phyloP scores from a whole-genome alignment of 352 stramenopile species.

The Phytophthora tentaculata region DNA sequence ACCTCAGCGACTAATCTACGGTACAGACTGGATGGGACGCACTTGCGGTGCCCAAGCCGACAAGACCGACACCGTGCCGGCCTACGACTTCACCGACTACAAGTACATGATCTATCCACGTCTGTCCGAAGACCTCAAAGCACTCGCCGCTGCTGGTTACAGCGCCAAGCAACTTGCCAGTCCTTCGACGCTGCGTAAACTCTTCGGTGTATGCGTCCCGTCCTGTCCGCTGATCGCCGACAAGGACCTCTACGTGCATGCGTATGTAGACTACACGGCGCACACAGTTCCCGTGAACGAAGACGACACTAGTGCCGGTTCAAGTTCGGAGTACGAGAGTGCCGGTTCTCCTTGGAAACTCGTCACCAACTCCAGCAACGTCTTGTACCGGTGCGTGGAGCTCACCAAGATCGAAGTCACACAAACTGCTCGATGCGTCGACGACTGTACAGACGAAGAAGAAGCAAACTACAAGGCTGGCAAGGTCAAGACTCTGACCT shows the following conservation, averaged over 20 bases:
- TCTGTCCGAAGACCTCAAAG: conserved; percentile 62
- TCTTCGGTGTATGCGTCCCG: conserved; percentile 57
- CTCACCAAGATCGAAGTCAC: conserved; percentile 57
- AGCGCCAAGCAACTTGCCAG: conserved; percentile 24
- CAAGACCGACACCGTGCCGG: conserved; percentile 47
- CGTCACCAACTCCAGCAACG: conserved; percentile 64
- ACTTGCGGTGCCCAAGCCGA: conserved; percentile 65
- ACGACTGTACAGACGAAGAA: conserved; percentile 66
- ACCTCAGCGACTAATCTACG: conserved; percentile 78
- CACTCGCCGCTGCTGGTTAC: conserved; percentile 21
- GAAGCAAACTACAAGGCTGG: conserved; percentile 35
- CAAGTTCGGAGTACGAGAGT: conserved; percentile 51
- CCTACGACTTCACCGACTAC: conserved; percentile 75
- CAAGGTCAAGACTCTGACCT: conserved; percentile 32
- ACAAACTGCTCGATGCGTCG: conserved; percentile 56
- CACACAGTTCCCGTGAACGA: conserved; percentile 49
- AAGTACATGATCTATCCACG: conserved; percentile 77
- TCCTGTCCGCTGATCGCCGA: conserved; percentile 54
- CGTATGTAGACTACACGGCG: conserved; percentile 58
- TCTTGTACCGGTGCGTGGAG: conserved; percentile 77
- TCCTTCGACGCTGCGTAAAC: conserved; percentile 44
- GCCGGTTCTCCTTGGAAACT: conserved; percentile 70
- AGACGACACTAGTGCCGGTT: conserved; percentile 25
- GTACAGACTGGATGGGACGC: conserved; percentile 72
- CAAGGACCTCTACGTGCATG: conserved; percentile 58